Percentiles rank a stretch among this genome's conserved stretches.
These are phyloP conservation scores for Geotrichum fermentans DNA, from an alignment of 1,139 yeast species.

Conservation along the genomic window DNA sequence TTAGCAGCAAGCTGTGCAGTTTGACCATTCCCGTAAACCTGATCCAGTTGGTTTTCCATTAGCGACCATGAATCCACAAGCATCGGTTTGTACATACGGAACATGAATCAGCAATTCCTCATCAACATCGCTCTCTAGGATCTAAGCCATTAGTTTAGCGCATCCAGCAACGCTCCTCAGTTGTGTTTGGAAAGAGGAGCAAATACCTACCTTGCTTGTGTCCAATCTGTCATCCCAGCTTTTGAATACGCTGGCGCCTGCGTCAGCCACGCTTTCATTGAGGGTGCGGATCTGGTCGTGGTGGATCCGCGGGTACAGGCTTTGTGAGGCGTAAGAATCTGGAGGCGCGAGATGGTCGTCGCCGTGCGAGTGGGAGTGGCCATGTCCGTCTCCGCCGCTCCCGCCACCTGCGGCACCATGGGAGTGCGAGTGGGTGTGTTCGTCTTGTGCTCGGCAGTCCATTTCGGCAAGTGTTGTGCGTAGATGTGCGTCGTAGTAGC, in stretches of 20 bases:
- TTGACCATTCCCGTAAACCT: constrained; percentile 67
- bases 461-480: neutral
- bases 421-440: constrained; percentile 30
- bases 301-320: constrained; percentile 59
- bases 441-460: constrained; percentile 13
- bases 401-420: constrained; percentile 31
- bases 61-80: too few species aligned
- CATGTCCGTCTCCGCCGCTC: constrained; percentile 30
- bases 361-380: constrained; percentile 31
- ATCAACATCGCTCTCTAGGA: constrained; percentile 72
- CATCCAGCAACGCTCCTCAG: neutral
- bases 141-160: constrained; percentile 30
- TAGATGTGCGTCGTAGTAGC: neutral
- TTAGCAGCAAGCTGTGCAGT: constrained; percentile 63
- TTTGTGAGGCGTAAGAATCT: constrained; percentile 66
- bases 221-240: constrained; percentile 49
- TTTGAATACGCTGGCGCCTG: constrained; percentile 44
- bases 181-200: neutral
- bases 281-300: constrained; percentile 57
- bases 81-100: constrained; percentile 41
- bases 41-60: too few species aligned
- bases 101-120: constrained; percentile 69
- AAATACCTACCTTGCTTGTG: constrained; percentile 38
- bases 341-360: constrained; percentile 58
- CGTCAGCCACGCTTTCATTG: constrained; percentile 53